phyloP scores from a whole-genome alignment of 164 flowering plant genomes.

The Magnolia sinica region DNA sequence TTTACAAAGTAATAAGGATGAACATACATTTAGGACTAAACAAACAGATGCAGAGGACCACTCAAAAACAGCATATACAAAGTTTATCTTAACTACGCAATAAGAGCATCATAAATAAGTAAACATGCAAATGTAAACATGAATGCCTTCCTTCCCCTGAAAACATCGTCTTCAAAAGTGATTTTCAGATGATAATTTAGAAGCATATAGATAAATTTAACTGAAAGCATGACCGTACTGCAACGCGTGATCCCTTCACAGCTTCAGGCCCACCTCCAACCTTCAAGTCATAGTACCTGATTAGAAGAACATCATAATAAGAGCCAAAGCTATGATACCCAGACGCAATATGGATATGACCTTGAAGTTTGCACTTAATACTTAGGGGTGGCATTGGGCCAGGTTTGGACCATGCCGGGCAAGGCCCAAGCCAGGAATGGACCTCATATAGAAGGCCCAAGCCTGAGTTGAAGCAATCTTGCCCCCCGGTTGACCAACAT shows the following conservation, averaged over 20 bases:
- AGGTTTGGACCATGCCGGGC: neutral
- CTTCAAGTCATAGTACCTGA: slow-evolving; percentile 91
- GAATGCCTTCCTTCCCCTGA: no score
- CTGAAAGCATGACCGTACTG: slow-evolving; percentile 76
- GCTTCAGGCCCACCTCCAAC: slow-evolving; percentile 84
- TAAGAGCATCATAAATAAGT: no score
- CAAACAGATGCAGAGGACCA: neutral
- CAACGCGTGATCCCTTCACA: slow-evolving; percentile 93
- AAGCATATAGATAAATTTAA: slow-evolving; percentile 22
- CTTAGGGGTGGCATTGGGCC: neutral
- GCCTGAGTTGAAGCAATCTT: neutral
- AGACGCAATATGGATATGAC: neutral
- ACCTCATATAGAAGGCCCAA: no score
- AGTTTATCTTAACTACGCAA: no score
- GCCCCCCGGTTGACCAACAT: neutral
- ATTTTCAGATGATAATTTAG: slow-evolving; percentile 1
- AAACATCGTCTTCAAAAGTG: no score
- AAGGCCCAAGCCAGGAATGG: no score
- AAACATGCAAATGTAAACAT: no score
- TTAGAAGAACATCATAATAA: slow-evolving; percentile 12
- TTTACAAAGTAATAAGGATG: neutral
- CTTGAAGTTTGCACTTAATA: neutral
- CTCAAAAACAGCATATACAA: neutral
- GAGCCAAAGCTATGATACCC: neutral
- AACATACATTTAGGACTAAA: neutral